Evolutionary conservation across 129 eudicot genomes (phyloP), one percentile per base, ranked within the genome.

Genomic region (Logfia minima): DNA sequence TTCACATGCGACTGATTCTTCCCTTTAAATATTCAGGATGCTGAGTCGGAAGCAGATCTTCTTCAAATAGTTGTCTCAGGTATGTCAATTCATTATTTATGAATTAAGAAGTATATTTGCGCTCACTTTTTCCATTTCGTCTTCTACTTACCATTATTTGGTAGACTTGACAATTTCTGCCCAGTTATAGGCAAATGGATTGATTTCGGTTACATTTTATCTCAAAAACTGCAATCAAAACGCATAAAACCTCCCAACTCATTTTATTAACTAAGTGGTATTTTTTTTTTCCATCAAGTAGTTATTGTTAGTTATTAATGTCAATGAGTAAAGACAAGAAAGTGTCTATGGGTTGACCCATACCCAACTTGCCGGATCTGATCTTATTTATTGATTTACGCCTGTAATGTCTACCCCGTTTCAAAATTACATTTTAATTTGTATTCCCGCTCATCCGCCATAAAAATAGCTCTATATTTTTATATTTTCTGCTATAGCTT

Each of bases 41-140:
- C 75, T 52, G 84, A 79, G 80, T 76, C 85, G 9, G 92, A 78
- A 72, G 86, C 87, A 24, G 98, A 93, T 88, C 97, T 93, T 80
- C 77, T 72, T 71, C 80, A 93, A 61, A 88, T 93, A 74, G 81
- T 89, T 31, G 16, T 77, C 48, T 86, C 96, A 72, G 93, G 98
- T 87, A 75, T 45, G 56, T 37, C 67, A 34, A 55, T 58, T 23
- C 31, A 68, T 63, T 21, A 41, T n/a, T 76, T 6, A 21, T n/a
- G 7, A 56, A 18, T 22, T 39, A 52, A 39, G 32, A 28, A 53
- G 58, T 11, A 13, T 31, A 76, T 41, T 63, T 37, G n/a, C 32
- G 13, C 52, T 32, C 8, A 17, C 1, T 35, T 35, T 24, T 45
- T 45, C 72, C 6, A 1, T 26, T 24, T 24, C 34, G 13, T 19